phyloP scores from a whole-genome alignment of 805 yeast species.

The Nakazawaea ishiwadae region DNA sequence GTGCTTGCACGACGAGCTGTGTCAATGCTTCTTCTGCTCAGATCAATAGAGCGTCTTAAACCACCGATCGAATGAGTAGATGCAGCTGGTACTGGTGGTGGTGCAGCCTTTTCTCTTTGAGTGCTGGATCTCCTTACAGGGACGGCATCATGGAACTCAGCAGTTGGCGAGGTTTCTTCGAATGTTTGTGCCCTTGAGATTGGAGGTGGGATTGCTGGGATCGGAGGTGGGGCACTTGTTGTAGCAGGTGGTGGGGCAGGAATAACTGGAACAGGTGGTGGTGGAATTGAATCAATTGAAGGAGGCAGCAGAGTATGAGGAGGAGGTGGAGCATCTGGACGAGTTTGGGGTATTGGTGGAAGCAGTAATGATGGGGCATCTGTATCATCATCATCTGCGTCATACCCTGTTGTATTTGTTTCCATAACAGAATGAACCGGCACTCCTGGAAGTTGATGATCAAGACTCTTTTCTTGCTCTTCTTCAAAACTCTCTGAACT shows the following conservation, averaged over 20 bases:
- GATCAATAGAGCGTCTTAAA: neutral
- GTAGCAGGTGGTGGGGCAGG: constrained; percentile 16
- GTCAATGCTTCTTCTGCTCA: constrained; percentile 1
- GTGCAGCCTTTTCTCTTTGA: constrained; percentile 9
- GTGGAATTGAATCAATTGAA: constrained; percentile 8
- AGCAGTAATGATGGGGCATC: too few relatives aligned
- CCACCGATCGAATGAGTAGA: neutral
- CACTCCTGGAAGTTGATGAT: constrained; percentile 4
- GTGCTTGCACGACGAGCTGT: neutral
- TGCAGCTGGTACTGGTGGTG: constrained; percentile 13
- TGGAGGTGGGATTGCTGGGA: constrained; percentile 13
- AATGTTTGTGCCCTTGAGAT: neutral
- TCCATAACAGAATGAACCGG: constrained; percentile 1
- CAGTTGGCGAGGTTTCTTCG: neutral
- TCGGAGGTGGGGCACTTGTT: constrained; percentile 4
- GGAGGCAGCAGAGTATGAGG: constrained; percentile 3
- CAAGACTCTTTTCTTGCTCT: neutral
- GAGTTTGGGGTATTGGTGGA: constrained; percentile 7
- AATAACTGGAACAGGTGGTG: constrained; percentile 16
- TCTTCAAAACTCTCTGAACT: neutral
- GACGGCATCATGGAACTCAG: neutral
- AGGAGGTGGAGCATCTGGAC: constrained; percentile 4
- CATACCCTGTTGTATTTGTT: constrained; percentile 50
- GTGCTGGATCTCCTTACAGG: constrained; percentile 7
- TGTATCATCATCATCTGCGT: constrained; percentile 55